Percentiles rank a stretch among this genome's conserved stretches.
Conservation (phyloP, 2,329 filamentous ascomycete species). For the Cordyceps militaris region DNA sequence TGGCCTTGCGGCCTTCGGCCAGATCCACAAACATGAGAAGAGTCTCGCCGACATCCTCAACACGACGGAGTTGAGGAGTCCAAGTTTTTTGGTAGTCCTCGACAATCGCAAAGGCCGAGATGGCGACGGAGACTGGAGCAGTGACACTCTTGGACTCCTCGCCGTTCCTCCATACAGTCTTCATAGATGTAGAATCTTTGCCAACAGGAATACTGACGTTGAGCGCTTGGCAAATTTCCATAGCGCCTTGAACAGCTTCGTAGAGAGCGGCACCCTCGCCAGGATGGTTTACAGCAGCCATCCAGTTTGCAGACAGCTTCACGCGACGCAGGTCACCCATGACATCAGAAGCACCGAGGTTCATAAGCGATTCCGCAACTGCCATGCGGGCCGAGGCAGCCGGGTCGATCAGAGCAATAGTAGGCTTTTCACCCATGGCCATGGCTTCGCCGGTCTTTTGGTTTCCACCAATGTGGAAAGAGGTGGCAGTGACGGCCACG, state of each 20-base stretch:
- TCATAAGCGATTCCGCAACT: slow-evolving; percentile 87
- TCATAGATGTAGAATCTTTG: slow-evolving; percentile 99
- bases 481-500: slow-evolving; percentile 84
- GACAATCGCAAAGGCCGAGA: slow-evolving; percentile 84
- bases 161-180: slow-evolving; percentile 83
- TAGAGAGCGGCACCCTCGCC: slow-evolving; percentile 90
- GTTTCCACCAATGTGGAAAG: slow-evolving; percentile 58
- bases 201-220: slow-evolving; percentile 92
- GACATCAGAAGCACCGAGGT: slow-evolving; percentile 71
- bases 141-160: slow-evolving; percentile 75
- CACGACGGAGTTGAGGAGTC: slow-evolving; percentile 79
- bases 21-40: slow-evolving; percentile 88
- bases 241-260: slow-evolving; percentile 85
- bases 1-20: slow-evolving; percentile 67
- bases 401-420: slow-evolving; percentile 80
- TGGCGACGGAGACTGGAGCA: slow-evolving; percentile 82
- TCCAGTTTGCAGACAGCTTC: slow-evolving; percentile 95
- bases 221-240: slow-evolving; percentile 86
- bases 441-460: slow-evolving; percentile 87
- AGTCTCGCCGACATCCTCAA: slow-evolving; percentile 84
- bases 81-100: slow-evolving; percentile 79
- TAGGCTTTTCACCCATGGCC: slow-evolving; percentile 92
- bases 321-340: slow-evolving; percentile 70
- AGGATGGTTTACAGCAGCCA: slow-evolving; percentile 90
- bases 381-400: slow-evolving; percentile 93